Evolutionary conservation across 352 stramenopile species (phyloP).

Genomic region (Aphanomyces cochlioides): DNA sequence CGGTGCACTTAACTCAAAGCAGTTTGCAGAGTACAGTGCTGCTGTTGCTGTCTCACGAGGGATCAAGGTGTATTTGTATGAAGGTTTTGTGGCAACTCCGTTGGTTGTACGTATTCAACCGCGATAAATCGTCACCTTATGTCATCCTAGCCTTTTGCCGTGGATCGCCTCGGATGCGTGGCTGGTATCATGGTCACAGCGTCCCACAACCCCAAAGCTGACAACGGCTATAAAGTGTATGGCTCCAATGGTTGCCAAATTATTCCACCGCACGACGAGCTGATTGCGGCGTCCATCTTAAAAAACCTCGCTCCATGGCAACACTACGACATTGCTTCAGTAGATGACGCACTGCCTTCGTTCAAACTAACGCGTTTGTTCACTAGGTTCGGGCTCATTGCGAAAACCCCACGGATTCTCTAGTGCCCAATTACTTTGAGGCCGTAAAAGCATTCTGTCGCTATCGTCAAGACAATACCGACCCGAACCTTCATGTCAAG

Average conservation of each 20-base stretch:
- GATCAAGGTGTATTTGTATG: constrained; percentile 89
- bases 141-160: constrained; percentile 55
- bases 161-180: constrained; percentile 72
- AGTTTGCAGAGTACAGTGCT: constrained; percentile 84
- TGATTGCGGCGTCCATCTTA: constrained; percentile 89
- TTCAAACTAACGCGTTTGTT: constrained; percentile 10
- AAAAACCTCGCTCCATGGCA: constrained; percentile 88
- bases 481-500: constrained; percentile 53
- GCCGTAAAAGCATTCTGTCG: constrained; percentile 46
- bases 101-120: constrained; percentile 66
- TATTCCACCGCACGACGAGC: constrained; percentile 92
- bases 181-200: constrained; percentile 93
- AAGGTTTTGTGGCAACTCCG: constrained; percentile 93
- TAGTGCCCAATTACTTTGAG: constrained; percentile 70
- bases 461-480: constrained; percentile 60
- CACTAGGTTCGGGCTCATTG: constrained; percentile 43
- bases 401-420: constrained; percentile 61
- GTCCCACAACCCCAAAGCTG: constrained; percentile 97
- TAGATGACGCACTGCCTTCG: constrained; percentile 12
- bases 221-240: constrained; percentile 99
- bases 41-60: constrained; percentile 73
- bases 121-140: neutral
- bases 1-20: constrained; percentile 76
- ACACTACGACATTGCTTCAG: constrained; percentile 50
- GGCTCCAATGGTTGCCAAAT: constrained; percentile 96